Evolutionary conservation across 208 protist species (phyloP), one percentile per base, ranked within the genome.

Genomic region (Trypanosomatidae sp.): DNA sequence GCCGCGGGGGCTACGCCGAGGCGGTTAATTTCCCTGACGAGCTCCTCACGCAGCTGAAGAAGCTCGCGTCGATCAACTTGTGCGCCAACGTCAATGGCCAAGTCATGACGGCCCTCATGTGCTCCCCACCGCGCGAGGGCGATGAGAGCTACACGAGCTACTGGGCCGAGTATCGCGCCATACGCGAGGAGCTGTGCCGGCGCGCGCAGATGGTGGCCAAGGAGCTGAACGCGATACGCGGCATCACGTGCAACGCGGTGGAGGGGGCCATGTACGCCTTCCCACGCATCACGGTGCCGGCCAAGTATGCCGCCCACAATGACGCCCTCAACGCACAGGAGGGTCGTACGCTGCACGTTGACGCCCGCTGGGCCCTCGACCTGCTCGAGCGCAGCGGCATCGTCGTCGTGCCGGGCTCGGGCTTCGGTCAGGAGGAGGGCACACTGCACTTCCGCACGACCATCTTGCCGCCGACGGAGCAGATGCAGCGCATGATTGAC

Each of bases 361-460:
- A 99, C 56, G 54, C 81, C 22, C 88, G 92, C 35, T 99, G 98
- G 75, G 95, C 83, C 35, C 59, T 99, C 48, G 41, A 87, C 56
- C 66, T 99, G 45, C 70, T 99, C 19, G 92, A 99, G 53, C 38
- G 19, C 0, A 97, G 86, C 16, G 98, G 98, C 39, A 64, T 99
- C 44, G 83, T 94, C 26, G 86, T 96, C 39, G 94, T 98, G 48
- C 94, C 96, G 19, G 96, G 96, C 37, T 92, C 73, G 38, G 96
- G 97, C 10, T 98, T 98, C 56, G 85, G 89, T 4, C 97, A 99
- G 84, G 58, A 63, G 27, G 50, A 77, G 11, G 94, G 92, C 33
- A 99, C 97, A 16, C 95, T 86, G 49, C 98, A 99, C 80, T 98
- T 99, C 65, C 86, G 98, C 55, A 99, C 85, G 13, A 99, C 98